These are phyloP conservation scores for Emmonsia crescens DNA, from an alignment of 2,329 filamentous ascomycete species.

Conservation along the genomic window DNA sequence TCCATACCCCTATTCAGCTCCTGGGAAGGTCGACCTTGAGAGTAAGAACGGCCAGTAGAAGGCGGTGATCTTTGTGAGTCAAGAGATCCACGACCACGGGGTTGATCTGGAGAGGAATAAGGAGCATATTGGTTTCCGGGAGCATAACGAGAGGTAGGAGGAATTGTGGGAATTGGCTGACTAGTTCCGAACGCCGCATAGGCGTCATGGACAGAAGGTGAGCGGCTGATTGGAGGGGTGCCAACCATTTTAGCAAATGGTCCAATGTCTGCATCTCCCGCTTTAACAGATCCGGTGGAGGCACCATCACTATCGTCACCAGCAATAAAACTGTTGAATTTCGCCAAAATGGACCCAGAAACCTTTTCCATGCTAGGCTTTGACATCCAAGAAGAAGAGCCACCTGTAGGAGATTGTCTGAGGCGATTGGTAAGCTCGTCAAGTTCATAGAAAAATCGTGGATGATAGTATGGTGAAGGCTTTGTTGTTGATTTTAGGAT, in stretches of 20 bases:
- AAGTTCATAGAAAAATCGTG: conserved; percentile 59
- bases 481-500: conserved; percentile 72
- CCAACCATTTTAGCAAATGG: conserved; percentile 74
- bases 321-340: conserved; percentile 92
- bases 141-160: conserved; percentile 32
- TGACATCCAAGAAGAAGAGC: conserved; percentile 76
- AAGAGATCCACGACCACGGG: conserved; percentile 39
- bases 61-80: conserved; percentile 36
- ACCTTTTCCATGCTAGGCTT: conserved; percentile 96
- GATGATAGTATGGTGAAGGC: conserved; percentile 76
- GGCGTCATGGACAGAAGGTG: conserved; percentile 63
- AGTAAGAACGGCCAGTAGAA: conserved; percentile 20
- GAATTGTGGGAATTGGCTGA: conserved; percentile 24
- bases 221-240: conserved; percentile 62
- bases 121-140: conserved; percentile 36
- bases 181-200: conserved; percentile 46
- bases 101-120: conserved; percentile 42
- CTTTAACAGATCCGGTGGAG: conserved; percentile 47
- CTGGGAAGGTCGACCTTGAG: conserved; percentile 28
- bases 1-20: conserved; percentile 27
- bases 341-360: conserved; percentile 77
- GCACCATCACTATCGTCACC: conserved; percentile 70
- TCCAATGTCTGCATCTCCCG: conserved; percentile 51
- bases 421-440: conserved; percentile 77
- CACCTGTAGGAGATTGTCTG: conserved; percentile 74